Percentiles rank a stretch among this genome's conserved stretches.
phyloP scores from a whole-genome alignment of 257 asterid species.

The Solanum appendiculatum region DNA sequence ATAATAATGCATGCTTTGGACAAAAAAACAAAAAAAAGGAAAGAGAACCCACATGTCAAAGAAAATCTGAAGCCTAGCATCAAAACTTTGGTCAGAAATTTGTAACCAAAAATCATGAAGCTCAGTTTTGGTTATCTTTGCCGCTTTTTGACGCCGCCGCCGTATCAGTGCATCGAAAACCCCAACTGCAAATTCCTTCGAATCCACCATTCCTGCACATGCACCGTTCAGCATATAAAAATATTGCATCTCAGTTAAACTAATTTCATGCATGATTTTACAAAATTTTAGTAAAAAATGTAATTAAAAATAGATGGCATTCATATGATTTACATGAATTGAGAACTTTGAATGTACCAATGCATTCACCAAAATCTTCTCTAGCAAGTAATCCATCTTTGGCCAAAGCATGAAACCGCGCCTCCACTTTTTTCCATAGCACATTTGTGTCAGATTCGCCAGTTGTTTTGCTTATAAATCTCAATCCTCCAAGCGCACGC shows the following conservation, averaged over 20 bases:
- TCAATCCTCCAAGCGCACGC: conserved; percentile 71
- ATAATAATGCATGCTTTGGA: not conserved
- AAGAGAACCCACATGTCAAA: conserved; percentile 62
- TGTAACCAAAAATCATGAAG: conserved; percentile 80
- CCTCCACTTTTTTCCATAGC: conserved; percentile 69
- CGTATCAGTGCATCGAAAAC: conserved; percentile 75
- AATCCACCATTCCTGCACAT: conserved; percentile 67
- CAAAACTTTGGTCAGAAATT: conserved; percentile 81
- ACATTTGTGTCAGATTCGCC: conserved; percentile 30
- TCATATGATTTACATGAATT: not conserved
- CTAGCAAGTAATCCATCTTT: conserved; percentile 57
- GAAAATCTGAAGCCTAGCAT: conserved; percentile 92
- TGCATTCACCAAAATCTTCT: conserved; percentile 88
- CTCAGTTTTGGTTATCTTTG: conserved; percentile 59
- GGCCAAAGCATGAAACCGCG: conserved; percentile 48
- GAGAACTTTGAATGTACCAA: conserved; percentile 37
- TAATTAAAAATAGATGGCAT: not conserved
- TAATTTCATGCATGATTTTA: not conserved
- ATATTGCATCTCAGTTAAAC: not conserved
- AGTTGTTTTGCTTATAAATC: conserved; percentile 63
- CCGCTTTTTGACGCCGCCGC: conserved; percentile 55
- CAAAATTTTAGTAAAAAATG: not conserved
- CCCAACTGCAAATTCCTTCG: conserved; percentile 83
- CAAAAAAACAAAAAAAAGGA: not conserved
- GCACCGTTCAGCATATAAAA: not conserved